Base-by-base conservation (phyloP, 1,139 yeast species). In the Geotrichum bryndzae region DNA sequence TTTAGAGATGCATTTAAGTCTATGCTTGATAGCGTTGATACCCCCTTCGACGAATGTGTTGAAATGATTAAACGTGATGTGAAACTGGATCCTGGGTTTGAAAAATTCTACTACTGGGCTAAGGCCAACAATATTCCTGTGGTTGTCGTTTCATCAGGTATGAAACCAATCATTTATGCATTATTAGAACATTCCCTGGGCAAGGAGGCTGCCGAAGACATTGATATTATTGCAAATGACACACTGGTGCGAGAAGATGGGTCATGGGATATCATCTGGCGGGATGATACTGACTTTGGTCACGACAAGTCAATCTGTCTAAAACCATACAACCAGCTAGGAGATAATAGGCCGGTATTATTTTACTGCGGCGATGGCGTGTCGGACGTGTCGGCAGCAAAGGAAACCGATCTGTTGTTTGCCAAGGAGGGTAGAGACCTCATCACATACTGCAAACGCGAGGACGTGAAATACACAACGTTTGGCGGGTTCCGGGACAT, bases 301-400 rank as follows among this genome's bases (percentile, higher is more conserved):
- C 99, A 94, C 74, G 97, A 94, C 77, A 94, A 94, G 78, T 86
- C 96, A 54, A 81, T 83, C 61, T 87, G 95, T 41, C 90, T 92
- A 68, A 81, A 82, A 64, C 88, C 90, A 53, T 88, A 73, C 73
- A 82, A 79, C 68, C 77, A 70, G 72, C 76, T 77, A 62, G 69
- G 70, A 51, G 71, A 66, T 2, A 74, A 45, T 15, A 66, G 82
- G 63, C 91, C 92, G 11, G 78, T 79, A 54, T 80, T 91, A 69
- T 89, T 91, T 73, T 94, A 94, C 79, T 89, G 96, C 72, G 99
- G 99, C 62, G 99, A 94, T 73, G 99, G 99, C 64, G 97, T 94
- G 38, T 87, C 96, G 61, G 99, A 94, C 74, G 80, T 94, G 68
- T 84, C 91, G 65, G 99, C 99, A 27, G 98, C 98, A 45, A 86